Conservation (phyloP, 805 yeast genomes). For the Starmerella bacillaris region DNA sequence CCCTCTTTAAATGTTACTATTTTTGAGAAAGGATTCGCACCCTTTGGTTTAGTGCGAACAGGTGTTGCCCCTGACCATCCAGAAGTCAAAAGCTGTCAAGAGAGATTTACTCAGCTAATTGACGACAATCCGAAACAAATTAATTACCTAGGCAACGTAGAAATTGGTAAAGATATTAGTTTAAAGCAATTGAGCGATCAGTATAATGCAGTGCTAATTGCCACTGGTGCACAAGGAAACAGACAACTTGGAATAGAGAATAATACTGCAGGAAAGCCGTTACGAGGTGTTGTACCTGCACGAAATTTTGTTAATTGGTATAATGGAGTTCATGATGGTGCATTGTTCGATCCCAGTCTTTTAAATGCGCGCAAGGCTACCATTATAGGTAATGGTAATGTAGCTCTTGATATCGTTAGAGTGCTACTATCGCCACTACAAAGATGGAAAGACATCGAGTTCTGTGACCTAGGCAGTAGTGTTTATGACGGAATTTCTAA, state of each 20-base stretch:
- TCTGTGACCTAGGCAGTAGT: constrained; percentile 51
- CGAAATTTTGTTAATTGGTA: constrained; percentile 90
- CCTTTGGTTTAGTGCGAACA: constrained; percentile 75
- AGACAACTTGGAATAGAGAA: constrained; percentile 28
- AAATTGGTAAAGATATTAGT: constrained; percentile 43
- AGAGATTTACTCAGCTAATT: constrained; percentile 32
- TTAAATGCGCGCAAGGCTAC: constrained; percentile 48
- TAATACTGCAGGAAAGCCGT: constrained; percentile 44
- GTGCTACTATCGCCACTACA: constrained; percentile 43
- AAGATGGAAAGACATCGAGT: constrained; percentile 30
- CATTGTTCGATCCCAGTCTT: constrained; percentile 32
- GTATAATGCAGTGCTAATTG: constrained; percentile 58
- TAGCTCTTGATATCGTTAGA: constrained; percentile 80
- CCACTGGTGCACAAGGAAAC: constrained; percentile 62
- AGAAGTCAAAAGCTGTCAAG: constrained; percentile 62
- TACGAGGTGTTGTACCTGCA: constrained; percentile 53
- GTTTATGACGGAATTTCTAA: constrained; percentile 39
- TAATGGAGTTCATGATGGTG: constrained; percentile 63
- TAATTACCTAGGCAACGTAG: constrained; percentile 51
- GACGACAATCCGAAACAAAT: constrained; percentile 28
- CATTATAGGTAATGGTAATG: constrained; percentile 93
- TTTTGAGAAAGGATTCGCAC: constrained; percentile 73
- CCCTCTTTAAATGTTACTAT: constrained; percentile 38
- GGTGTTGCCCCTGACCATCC: constrained; percentile 99
- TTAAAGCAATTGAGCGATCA: constrained; percentile 32